Evolutionary conservation across 2,329 filamentous ascomycete species (phyloP).

Genomic region (Metarhizium robertsii): DNA sequence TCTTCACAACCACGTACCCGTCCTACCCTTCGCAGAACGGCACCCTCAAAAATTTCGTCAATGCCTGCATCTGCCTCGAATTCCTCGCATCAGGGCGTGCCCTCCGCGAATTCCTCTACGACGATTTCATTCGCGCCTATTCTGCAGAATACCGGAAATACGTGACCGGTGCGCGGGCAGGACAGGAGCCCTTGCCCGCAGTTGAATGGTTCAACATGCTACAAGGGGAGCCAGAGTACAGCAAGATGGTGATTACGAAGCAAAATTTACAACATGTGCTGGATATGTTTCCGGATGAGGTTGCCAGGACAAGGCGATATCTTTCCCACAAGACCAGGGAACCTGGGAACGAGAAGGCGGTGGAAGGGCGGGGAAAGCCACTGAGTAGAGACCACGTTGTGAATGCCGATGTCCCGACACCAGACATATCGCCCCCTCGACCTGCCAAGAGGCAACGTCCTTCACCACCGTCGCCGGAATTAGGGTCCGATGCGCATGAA

Average conservation of each 20-base stretch:
- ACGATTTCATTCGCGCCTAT: constrained; percentile 42
- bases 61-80: constrained; percentile 33
- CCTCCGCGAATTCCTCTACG: constrained; percentile 36
- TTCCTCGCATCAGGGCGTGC: constrained; percentile 22
- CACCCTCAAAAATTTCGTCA: constrained; percentile 31
- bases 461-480: constrained; percentile 11
- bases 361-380: not conserved
- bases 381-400: not conserved
- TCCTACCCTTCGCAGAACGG: constrained; percentile 31
- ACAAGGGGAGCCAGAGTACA: constrained; percentile 19
- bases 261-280: constrained; percentile 26
- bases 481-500: constrained; percentile 9
- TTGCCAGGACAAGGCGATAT: constrained; percentile 9
- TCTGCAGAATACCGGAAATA: constrained; percentile 33
- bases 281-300: constrained; percentile 23
- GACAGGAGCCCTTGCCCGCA: constrained; percentile 23
- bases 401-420: constrained; percentile 3
- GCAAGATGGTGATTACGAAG: constrained; percentile 23
- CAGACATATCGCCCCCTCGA: not conserved
- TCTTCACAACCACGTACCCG: constrained; percentile 34
- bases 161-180: constrained; percentile 16
- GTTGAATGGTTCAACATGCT: constrained; percentile 32
- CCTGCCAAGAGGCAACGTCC: not conserved
- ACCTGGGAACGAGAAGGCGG: not conserved
- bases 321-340: not conserved